phyloP scores from a whole-genome alignment of 495 filamentous ascomycete species.

The Hypoxylon lienhwacheense region DNA sequence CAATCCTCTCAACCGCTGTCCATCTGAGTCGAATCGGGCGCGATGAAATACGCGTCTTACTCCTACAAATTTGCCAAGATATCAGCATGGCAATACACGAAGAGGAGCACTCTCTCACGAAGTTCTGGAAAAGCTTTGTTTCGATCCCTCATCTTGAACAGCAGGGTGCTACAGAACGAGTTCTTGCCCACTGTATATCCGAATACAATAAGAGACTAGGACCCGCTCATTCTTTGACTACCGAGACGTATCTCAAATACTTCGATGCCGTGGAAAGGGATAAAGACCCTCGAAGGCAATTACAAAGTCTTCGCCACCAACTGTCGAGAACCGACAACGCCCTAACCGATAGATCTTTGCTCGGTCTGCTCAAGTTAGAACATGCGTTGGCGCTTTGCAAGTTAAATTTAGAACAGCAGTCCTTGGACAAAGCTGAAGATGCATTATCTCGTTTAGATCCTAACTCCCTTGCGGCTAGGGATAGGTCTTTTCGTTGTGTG shows the following conservation, averaged over 20 bases:
- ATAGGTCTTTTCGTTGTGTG: slow-evolving; percentile 36
- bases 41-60: slow-evolving; percentile 31
- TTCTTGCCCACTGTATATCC: slow-evolving; percentile 32
- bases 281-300: slow-evolving; percentile 28
- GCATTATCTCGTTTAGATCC: slow-evolving; percentile 27
- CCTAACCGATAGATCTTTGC: slow-evolving; percentile 15
- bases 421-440: slow-evolving; percentile 32
- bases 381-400: slow-evolving; percentile 38
- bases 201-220: slow-evolving; percentile 33
- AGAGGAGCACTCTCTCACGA: slow-evolving; percentile 22
- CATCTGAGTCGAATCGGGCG: slow-evolving; percentile 35
- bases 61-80: slow-evolving; percentile 37
- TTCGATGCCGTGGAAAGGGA: slow-evolving; percentile 36
- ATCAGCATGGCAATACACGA: slow-evolving; percentile 25
- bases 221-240: slow-evolving; percentile 29
- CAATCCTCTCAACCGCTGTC: slow-evolving; percentile 31
- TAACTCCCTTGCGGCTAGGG: slow-evolving; percentile 25
- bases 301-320: slow-evolving; percentile 24
- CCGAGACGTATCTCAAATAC: slow-evolving; percentile 35
- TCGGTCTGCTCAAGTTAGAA: slow-evolving; percentile 35
- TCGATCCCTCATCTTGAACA: slow-evolving; percentile 29
- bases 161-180: slow-evolving; percentile 25
- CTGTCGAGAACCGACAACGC: slow-evolving; percentile 19
- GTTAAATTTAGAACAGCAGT: slow-evolving; percentile 22
- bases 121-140: slow-evolving; percentile 35